Evolutionary conservation across 2,329 filamentous ascomycete genomes (phyloP).

Genomic region (Thielaviopsis populi): DNA sequence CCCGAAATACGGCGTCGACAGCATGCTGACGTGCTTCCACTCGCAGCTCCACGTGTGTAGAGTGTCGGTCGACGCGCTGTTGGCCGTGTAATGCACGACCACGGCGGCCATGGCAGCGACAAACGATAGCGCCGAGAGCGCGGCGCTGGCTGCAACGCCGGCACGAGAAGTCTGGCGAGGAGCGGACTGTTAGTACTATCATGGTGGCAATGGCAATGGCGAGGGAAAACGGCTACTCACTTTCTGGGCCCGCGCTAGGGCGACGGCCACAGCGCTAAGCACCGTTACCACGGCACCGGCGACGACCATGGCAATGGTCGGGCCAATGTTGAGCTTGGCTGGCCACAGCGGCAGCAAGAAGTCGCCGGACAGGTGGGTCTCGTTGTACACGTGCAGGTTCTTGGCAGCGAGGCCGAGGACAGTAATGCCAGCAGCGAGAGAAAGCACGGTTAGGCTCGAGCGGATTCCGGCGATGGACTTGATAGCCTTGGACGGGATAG

Average conservation of each 20-base stretch:
- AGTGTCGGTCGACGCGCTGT: conserved; percentile 22
- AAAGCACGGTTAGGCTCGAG: conserved; percentile 34
- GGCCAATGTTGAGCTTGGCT: conserved; percentile 38
- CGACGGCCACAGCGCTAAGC: conserved; percentile 33
- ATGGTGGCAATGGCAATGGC: background rate
- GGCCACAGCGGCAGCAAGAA: conserved; percentile 44
- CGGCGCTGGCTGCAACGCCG: conserved; percentile 18
- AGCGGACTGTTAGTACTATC: background rate
- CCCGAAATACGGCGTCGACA: conserved; percentile 37
- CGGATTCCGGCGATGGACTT: conserved; percentile 31
- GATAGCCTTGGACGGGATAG: conserved; percentile 25
- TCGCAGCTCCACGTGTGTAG: conserved; percentile 49
- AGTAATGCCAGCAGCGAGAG: conserved; percentile 36
- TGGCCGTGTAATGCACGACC: conserved; percentile 23
- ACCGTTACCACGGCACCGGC: conserved; percentile 36
- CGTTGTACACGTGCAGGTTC: conserved; percentile 39
- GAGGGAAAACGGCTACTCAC: conserved; percentile 30
- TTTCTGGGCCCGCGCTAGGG: conserved; percentile 32
- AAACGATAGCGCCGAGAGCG: conserved; percentile 42
- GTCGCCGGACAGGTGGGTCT: conserved; percentile 33
- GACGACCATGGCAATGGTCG: conserved; percentile 39
- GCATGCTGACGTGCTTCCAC: conserved; percentile 41
- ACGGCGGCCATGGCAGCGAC: conserved; percentile 36
- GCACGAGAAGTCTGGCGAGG: conserved; percentile 18
- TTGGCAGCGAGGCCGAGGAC: conserved; percentile 41